Base-by-base conservation (phyloP, 169 alveolate genomes). In the Plasmodium coatneyi region DNA sequence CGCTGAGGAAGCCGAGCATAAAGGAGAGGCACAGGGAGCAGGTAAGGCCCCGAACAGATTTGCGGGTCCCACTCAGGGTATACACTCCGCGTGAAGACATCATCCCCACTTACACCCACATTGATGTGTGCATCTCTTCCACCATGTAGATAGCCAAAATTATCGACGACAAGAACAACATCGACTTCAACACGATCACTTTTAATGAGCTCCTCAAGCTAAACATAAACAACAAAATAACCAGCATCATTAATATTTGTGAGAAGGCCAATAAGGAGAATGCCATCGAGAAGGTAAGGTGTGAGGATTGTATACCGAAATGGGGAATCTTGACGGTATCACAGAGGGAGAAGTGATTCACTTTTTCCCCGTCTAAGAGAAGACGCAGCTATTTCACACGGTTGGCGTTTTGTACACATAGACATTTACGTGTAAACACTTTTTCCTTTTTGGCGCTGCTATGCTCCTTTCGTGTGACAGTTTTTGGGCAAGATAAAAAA, bases 211-310 rank as follows among this genome's bases (percentile, higher is more conserved):
- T 89, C 72, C 22, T 89, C 43, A 89, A 89, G 60, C 32, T 89
- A 43, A 79, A 89, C 79, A 89, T 89, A 79, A 79, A 79, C 49
- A 89, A 80, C 52, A 89, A 89, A 66, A 89, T 89, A 43, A 89
- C 94, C 4, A 89, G 89, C 32, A 89, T 89, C 52, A 89, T 89
- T 60, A 89, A 60, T 34, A 89, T 89, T 60, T 89, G 94, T 72
- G 94, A 89, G n/a, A 89, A 89, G 83, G 94, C 94, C 66, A 89
- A 89, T 32, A 89, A 89, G 10, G 94, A 89, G 71, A 89, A 89
- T 39, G 78, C 94, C 30, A 89, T 89, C 19, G 94, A 89, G 82
- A 89, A 79, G 94, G 94, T 89, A 79, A 79, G 16, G 49, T 49
- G 9, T 1, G 10, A 46, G 43, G 16, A 12, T 19, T 25, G 52